These are phyloP conservation scores for Globomyces pollinis-pini DNA, from an alignment of 192 early-diverging fungal genomes.

Conservation along the genomic window DNA sequence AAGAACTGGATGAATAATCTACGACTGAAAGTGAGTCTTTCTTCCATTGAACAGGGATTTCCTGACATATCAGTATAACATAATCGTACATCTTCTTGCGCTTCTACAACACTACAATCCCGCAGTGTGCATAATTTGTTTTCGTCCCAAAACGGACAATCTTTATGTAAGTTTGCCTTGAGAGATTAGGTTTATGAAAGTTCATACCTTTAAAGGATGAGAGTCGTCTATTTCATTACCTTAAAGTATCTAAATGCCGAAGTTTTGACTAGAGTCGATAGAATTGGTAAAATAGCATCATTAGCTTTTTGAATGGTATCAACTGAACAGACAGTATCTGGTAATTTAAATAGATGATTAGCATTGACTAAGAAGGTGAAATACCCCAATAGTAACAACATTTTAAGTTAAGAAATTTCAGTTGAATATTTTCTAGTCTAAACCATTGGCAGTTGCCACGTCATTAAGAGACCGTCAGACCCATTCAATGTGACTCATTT, in stretches of 20 bases:
- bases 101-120: conserved; percentile 78
- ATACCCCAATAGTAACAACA: too few species aligned
- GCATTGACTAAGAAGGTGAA: too few species aligned
- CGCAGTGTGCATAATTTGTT: conserved; percentile 72
- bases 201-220: too few species aligned
- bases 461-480: too few species aligned
- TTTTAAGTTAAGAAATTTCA: too few species aligned
- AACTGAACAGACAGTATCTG: not conserved
- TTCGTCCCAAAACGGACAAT: conserved; percentile 85
- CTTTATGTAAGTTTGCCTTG: conserved; percentile 76
- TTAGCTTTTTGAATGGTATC: conserved; percentile 51
- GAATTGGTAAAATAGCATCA: conserved; percentile 51
- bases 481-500: too few species aligned
- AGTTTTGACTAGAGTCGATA: conserved; percentile 72
- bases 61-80: too few species aligned
- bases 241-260: conserved; percentile 89
- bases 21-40: conserved; percentile 60
- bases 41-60: conserved; percentile 31
- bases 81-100: conserved; percentile 63
- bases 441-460: too few species aligned
- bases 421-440: too few species aligned
- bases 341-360: too few species aligned
- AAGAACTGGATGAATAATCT: conserved; percentile 51
- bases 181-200: too few species aligned
- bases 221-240: conserved; percentile 40